Base-by-base conservation (phyloP, 1,284 basidiomycete species). In the Rhizoctonia solani region DNA sequence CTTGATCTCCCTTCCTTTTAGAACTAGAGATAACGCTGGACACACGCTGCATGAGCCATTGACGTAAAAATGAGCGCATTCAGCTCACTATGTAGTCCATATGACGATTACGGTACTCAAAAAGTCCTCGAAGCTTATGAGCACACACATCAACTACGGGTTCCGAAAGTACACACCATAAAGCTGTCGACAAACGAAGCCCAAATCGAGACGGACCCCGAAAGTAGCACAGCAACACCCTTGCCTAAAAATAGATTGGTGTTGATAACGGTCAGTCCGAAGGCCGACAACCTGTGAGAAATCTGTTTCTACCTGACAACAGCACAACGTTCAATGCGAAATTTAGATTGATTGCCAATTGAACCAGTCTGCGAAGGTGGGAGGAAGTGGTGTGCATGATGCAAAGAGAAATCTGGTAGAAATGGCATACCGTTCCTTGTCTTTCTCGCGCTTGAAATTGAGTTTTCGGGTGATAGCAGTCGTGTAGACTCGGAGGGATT, bases 51-150 rank as follows among this genome's bases (percentile, higher is more conserved):
- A 27, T 52, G 27, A 52, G 25, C 6, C 6, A 11, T 47, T n/a
- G 27, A 25, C 5, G 44, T 19, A 19, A 9, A 46, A 6, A 5
- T 52, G 14, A 29, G 49, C 14, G 29, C 9, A 55, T 41, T 21
- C 27, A 23, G 27, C 32, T 6, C 29, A 63, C 59, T 52, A 39
- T 4, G 59, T 52, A 23, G 59, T 63, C 59, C 59, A 52, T 14
- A 63, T 41, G n/a, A 63, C 59, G n/a, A 63, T 63, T 29, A 52
- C 59, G 2, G 47, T 63, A 25, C 59, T 63, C 59, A 63, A 41
- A 30, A 63, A 63, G 25, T 63, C 59, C 59, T 63, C 25, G 14
- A 16, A 14, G 14, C 5, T 14, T 5, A 3, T 63, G 1, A 52
- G 59, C 11, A 2, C 13, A 14, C 6, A 21, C 13, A 5, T n/a